These are phyloP conservation scores for Penicillium janthinellum DNA, from an alignment of 2,329 filamentous ascomycete genomes.

Conservation along the genomic window DNA sequence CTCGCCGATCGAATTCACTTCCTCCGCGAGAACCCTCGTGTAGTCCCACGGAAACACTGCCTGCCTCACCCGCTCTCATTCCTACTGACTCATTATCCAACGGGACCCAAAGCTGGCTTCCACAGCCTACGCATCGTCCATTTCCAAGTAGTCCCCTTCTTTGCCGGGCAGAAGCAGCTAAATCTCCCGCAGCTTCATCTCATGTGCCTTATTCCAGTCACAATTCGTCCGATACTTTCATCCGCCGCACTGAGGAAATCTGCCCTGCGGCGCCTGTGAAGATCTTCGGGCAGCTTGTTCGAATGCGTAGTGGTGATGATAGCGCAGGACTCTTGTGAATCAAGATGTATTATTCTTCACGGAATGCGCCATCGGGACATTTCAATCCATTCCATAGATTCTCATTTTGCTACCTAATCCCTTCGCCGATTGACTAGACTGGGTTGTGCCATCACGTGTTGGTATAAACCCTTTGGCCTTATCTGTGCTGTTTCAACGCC, in stretches of 20 bases:
- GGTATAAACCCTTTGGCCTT: too few relatives aligned
- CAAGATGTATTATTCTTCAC: not conserved
- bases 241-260: not conserved
- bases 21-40: not conserved
- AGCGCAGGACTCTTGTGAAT: not conserved
- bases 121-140: slow-evolving; percentile 6
- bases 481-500: too few relatives aligned
- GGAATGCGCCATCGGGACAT: too few relatives aligned
- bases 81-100: slow-evolving; percentile 2
- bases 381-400: not conserved
- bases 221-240: not conserved
- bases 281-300: slow-evolving; percentile 23
- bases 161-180: not conserved
- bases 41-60: slow-evolving; percentile 3
- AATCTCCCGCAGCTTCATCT: not conserved
- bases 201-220: not conserved
- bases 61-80: slow-evolving; percentile 5
- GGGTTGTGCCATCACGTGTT: too few relatives aligned
- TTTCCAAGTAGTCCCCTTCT: slow-evolving; percentile 1
- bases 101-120: slow-evolving; percentile 19
- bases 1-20: not conserved
- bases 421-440: too few relatives aligned
- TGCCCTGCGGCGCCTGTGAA: not conserved
- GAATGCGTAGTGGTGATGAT: not conserved
- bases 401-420: not conserved